Percentiles rank a stretch among this genome's conserved stretches.
These are phyloP conservation scores for Coemansia sp. DNA, from an alignment of 192 early-diverging fungal genomes.

Conservation along the genomic window DNA sequence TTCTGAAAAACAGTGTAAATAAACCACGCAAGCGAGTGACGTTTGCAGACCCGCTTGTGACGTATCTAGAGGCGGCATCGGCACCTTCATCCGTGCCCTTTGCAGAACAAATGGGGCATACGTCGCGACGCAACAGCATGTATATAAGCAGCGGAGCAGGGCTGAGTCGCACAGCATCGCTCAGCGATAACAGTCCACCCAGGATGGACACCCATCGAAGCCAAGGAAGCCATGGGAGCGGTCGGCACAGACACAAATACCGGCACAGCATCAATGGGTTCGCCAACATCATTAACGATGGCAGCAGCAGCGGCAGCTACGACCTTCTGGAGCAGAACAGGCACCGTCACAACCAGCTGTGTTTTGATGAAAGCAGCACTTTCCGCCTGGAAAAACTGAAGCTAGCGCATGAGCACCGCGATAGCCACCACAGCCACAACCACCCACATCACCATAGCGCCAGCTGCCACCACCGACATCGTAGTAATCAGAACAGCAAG, in stretches of 20 bases:
- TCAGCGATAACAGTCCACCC: not conserved
- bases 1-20: not conserved
- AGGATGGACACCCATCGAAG: not conserved
- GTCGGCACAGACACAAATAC: not conserved
- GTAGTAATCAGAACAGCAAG: not conserved
- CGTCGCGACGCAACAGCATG: not conserved
- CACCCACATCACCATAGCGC: not conserved
- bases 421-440: not conserved
- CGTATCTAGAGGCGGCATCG: conserved; percentile 12
- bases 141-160: not conserved
- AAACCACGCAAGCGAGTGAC: conserved; percentile 37
- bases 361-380: conserved; percentile 1
- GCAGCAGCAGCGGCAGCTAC: conserved; percentile 11
- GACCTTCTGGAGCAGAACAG: not conserved
- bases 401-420: not conserved
- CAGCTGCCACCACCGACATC: conserved; percentile 6
- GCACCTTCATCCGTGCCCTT: conserved; percentile 11
- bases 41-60: conserved; percentile 44
- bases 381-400: conserved; percentile 8
- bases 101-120: not conserved
- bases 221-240: not conserved
- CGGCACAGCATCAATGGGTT: conserved; percentile 4
- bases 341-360: conserved; percentile 6
- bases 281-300: not conserved
- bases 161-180: not conserved